Conservation (phyloP, 148 eudicot species). For the Spergularia marina region DNA sequence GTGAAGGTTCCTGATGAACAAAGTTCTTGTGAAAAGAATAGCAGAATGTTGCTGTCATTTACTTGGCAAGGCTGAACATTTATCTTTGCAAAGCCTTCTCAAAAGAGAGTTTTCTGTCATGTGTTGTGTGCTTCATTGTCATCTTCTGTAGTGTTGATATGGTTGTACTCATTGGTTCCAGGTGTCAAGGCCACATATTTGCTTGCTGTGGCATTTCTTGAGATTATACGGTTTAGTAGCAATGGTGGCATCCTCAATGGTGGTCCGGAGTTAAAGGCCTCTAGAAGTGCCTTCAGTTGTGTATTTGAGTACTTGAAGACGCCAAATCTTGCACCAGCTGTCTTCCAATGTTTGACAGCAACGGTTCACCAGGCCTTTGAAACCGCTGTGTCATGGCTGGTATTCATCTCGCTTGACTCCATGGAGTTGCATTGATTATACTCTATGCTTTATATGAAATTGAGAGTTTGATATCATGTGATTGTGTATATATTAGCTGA, state of each 20-base stretch:
- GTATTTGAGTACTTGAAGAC: conserved; percentile 95
- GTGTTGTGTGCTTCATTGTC: background rate
- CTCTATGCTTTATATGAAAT: background rate
- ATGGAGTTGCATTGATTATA: background rate
- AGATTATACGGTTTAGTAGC: conserved; percentile 95
- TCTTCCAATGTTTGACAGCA: conserved; percentile 91
- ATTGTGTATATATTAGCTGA: conserved; percentile 1
- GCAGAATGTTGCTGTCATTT: background rate
- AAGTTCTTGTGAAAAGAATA: background rate
- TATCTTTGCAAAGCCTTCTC: background rate
- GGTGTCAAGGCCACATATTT: conserved; percentile 99
- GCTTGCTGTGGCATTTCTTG: conserved; percentile 93
- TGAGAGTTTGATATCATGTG: background rate
- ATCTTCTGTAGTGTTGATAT: conserved; percentile 17
- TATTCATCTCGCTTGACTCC: conserved; percentile 30
- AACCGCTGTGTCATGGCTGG: conserved; percentile 87
- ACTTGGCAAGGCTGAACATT: background rate
- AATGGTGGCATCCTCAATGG: conserved; percentile 97
- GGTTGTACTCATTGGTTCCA: conserved; percentile 31
- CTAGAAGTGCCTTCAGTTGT: conserved; percentile 95
- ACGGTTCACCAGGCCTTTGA: conserved; percentile 88
- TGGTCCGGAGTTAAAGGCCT: conserved; percentile 52
- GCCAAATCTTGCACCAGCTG: conserved; percentile 89
- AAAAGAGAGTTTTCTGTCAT: conserved; percentile 1
- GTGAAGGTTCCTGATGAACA: background rate